Base-by-base conservation (phyloP, 2,329 filamentous ascomycete species). In the Hysterium pulicare region DNA sequence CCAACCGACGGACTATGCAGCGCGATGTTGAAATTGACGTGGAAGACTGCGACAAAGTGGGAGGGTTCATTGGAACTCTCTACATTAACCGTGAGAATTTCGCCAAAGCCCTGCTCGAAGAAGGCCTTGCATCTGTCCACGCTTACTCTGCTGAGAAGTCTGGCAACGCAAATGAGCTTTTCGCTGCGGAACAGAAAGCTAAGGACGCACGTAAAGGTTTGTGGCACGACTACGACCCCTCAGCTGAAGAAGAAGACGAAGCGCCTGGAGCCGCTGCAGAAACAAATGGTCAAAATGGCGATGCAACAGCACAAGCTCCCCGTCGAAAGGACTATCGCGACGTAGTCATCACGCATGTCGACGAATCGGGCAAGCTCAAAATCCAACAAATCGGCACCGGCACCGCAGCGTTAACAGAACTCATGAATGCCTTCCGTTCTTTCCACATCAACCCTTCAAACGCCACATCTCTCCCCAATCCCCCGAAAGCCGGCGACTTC, bases 41-140 rank as follows among this genome's bases (percentile, higher is more conserved):
- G 16, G 84, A 95, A 66, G 90, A 90, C 58, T 87, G 89, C 54
- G 93, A 98, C 76, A 97, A 96, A 76, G 84, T 93, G 20, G 93
- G 93, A 57, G 93, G 93, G 28, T 98, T 98, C 74, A 97, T 98
- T 54, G 93, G 93, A 42, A 87, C 89, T 11, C 77, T 98, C 19
- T 96, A 90, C 67, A 81, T 98, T 66, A 91, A 90, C 74, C 87
- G 90, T 40, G 91, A 97, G 71, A 97, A 87, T 73, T 95, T 98
- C 62, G 88, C 90, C 59, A 96, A 95, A 75, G 69, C 88, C 2
- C 79, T 98, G 1, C 82, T 98, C 1, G 93, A 97, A 68, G 93
- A 98, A 70, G 93, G 93, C 48, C 77, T 96, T 22, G 91, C 93
- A 13, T 85, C 85, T 16, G 91, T 98, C 13, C 91, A 97, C 66